Conservation (phyloP, 768 basidiomycete genomes). For the Mycena indigotica region DNA sequence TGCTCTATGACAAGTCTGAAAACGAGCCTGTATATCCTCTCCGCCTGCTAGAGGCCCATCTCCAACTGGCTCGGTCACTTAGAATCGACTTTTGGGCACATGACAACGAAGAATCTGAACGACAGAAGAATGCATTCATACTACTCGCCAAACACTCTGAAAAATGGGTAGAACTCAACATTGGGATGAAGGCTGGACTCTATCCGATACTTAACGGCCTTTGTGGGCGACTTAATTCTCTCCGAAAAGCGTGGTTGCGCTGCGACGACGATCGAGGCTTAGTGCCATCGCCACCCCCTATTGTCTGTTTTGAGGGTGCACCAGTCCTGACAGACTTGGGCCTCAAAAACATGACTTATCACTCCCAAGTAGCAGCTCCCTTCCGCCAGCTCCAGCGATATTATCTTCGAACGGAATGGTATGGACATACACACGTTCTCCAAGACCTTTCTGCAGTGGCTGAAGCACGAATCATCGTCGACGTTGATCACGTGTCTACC, state of each 20-base stretch:
- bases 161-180: background rate
- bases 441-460: background rate
- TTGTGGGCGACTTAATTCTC: background rate
- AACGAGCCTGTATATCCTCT: background rate
- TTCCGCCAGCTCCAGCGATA: background rate
- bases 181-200: background rate
- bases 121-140: background rate
- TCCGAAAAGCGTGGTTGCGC: background rate
- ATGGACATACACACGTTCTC: background rate
- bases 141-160: background rate
- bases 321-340: background rate
- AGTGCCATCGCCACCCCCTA: no score
- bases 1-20: background rate
- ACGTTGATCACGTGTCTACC: background rate
- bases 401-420: background rate
- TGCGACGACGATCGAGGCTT: background rate
- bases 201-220: background rate
- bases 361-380: background rate
- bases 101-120: background rate
- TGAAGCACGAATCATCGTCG: background rate
- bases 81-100: background rate
- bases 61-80: background rate
- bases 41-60: background rate
- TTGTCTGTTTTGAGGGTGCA: background rate
- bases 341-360: background rate